A percentile compares a stretch with the other conserved stretches of the same genome.
These are phyloP conservation scores for Moesziomyces sp. DNA, from an alignment of 1,284 basidiomycete genomes.

Conservation along the genomic window DNA sequence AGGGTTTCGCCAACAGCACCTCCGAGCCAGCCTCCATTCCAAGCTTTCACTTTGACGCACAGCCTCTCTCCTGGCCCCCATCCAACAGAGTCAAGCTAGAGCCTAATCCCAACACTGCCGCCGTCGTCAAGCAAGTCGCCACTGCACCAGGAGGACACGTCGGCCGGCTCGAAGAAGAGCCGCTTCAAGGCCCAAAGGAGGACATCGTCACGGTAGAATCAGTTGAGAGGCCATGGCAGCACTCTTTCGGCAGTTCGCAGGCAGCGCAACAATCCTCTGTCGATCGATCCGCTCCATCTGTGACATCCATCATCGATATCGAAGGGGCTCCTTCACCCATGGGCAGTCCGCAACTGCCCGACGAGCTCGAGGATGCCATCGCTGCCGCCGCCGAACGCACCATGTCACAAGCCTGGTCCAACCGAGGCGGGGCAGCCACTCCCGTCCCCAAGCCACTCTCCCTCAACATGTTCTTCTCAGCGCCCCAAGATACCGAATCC, in stretches of 20 bases:
- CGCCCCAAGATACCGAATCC: neutral
- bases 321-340: constrained; percentile 40
- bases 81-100: constrained; percentile 29
- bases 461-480: neutral
- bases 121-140: constrained; percentile 36
- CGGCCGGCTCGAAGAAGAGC: constrained; percentile 22
- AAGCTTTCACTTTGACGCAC: neutral
- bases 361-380: constrained; percentile 32
- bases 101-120: constrained; percentile 32
- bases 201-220: neutral
- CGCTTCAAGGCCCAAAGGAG: neutral
- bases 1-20: constrained; percentile 34
- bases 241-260: constrained; percentile 6
- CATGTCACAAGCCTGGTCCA: constrained; percentile 3
- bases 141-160: constrained; percentile 45
- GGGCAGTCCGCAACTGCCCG: constrained; percentile 38
- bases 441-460: neutral
- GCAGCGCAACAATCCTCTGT: neutral
- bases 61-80: neutral
- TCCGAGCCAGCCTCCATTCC: neutral
- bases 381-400: constrained; percentile 15
- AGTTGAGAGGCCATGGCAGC: constrained; percentile 8
- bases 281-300: neutral
- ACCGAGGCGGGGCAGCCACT: neutral
- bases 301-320: constrained; percentile 14